A percentile compares a stretch with the other conserved stretches of the same genome.
Evolutionary conservation across 805 yeast genomes (phyloP).

Genomic region (Lipomyces mesembrius): DNA sequence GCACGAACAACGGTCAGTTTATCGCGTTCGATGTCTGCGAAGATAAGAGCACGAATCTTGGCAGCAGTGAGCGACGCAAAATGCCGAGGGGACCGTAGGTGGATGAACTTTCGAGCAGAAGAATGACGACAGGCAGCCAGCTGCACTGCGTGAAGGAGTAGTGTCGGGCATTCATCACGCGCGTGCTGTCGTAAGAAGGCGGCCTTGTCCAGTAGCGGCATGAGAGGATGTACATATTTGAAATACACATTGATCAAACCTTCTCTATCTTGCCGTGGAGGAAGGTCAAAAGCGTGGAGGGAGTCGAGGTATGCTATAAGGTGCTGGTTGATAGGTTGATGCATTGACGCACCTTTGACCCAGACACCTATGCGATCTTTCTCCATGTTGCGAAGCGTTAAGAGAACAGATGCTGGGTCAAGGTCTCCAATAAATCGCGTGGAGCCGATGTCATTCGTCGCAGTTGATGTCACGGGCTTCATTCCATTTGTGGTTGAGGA

Average conservation of each 20-base stretch:
- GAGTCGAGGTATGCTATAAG: conserved; percentile 46
- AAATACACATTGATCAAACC: conserved; percentile 50
- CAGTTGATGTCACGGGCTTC: not conserved
- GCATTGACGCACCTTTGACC: conserved; percentile 44
- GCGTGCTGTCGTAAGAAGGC: conserved; percentile 49
- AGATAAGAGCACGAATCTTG: conserved; percentile 48
- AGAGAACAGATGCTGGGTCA: conserved; percentile 30
- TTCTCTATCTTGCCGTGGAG: conserved; percentile 43
- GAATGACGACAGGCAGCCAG: conserved; percentile 51
- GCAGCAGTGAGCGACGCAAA: conserved; percentile 45
- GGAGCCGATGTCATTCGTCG: conserved; percentile 21
- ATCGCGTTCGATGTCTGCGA: conserved; percentile 50
- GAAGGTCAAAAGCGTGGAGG: conserved; percentile 50
- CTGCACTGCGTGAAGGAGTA: conserved; percentile 52
- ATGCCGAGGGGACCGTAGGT: conserved; percentile 43
- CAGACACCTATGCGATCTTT: conserved; percentile 44
- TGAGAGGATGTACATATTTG: conserved; percentile 48
- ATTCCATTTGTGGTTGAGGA: not conserved
- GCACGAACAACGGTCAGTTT: conserved; percentile 48
- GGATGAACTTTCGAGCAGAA: conserved; percentile 44
- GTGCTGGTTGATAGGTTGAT: conserved; percentile 43
- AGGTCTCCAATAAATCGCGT: conserved; percentile 33
- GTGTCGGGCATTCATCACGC: conserved; percentile 48
- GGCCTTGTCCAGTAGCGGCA: conserved; percentile 52
- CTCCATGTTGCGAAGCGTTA: conserved; percentile 26